Conservation (phyloP, 305 asterid species). For the Coffea humblotiana region DNA sequence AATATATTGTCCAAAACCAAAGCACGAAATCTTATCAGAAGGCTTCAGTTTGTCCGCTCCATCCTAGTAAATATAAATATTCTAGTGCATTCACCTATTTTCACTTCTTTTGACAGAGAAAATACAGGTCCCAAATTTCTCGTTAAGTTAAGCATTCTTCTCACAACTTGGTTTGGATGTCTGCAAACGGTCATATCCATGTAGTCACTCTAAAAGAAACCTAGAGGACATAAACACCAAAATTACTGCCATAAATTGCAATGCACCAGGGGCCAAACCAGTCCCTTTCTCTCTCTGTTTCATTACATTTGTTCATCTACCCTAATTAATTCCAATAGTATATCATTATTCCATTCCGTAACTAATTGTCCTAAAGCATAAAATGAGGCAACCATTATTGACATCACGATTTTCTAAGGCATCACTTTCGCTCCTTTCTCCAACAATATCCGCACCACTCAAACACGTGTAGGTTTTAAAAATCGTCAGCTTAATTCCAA, state of each 20-base stretch:
- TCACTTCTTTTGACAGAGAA: not conserved
- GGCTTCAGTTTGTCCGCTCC: not conserved
- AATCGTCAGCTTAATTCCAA: not conserved
- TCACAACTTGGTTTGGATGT: not conserved
- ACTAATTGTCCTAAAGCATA: not conserved
- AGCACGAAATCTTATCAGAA: not conserved
- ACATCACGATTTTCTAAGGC: not conserved
- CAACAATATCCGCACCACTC: not conserved
- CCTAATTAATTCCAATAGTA: not conserved
- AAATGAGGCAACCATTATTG: too few relatives aligned
- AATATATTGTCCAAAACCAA: not conserved
- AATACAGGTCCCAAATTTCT: not conserved
- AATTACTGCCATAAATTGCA: not conserved
- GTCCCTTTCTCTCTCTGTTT: not conserved
- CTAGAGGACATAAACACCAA: not conserved
- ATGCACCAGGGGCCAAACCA: not conserved
- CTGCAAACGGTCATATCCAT: not conserved
- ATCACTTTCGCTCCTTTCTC: not conserved
- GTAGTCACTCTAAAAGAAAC: not conserved
- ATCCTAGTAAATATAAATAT: not conserved
- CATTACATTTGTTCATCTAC: not conserved
- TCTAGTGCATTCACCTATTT: not conserved
- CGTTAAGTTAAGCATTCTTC: not conserved
- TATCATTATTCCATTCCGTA: not conserved
- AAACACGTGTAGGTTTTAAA: not conserved